phyloP scores from a whole-genome alignment of 208 protist genomes.

The Angomonas ambiguus region DNA sequence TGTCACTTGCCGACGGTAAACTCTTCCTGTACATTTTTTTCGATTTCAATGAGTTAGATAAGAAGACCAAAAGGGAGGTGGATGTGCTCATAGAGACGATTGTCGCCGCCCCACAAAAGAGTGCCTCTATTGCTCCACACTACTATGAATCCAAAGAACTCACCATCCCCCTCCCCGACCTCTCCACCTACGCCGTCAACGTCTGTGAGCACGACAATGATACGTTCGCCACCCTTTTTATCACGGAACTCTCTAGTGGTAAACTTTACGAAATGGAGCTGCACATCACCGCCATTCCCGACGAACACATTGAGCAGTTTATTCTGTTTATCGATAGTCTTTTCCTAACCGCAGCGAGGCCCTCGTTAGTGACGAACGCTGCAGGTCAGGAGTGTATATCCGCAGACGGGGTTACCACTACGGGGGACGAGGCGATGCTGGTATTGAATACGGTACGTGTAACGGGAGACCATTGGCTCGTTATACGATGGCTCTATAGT shows the following conservation, averaged over 20 bases:
- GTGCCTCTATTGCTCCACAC: neutral
- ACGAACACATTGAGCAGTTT: constrained; percentile 16
- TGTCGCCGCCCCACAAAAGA: neutral
- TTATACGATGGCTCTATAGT: constrained; percentile 38
- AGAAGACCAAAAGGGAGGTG: neutral
- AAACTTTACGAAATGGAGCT: constrained; percentile 58
- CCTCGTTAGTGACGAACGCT: constrained; percentile 11
- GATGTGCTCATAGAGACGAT: neutral
- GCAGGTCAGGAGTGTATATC: constrained; percentile 24
- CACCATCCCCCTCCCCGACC: constrained; percentile 33
- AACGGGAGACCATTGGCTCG: constrained; percentile 26
- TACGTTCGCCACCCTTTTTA: constrained; percentile 39
- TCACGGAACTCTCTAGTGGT: constrained; percentile 1
- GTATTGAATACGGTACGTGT: constrained; percentile 32
- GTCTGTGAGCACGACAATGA: constrained; percentile 52
- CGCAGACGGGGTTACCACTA: constrained; percentile 26
- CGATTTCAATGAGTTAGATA: neutral
- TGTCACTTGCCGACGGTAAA: neutral
- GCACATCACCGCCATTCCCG: constrained; percentile 14
- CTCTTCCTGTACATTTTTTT: constrained; percentile 7
- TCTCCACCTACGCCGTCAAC: constrained; percentile 25
- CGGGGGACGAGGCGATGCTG: constrained; percentile 25
- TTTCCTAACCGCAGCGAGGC: constrained; percentile 22
- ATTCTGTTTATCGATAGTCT: constrained; percentile 22
- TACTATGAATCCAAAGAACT: constrained; percentile 31